Conservation (phyloP, 257 asterid genomes). For the Solanum sparsipilum region DNA sequence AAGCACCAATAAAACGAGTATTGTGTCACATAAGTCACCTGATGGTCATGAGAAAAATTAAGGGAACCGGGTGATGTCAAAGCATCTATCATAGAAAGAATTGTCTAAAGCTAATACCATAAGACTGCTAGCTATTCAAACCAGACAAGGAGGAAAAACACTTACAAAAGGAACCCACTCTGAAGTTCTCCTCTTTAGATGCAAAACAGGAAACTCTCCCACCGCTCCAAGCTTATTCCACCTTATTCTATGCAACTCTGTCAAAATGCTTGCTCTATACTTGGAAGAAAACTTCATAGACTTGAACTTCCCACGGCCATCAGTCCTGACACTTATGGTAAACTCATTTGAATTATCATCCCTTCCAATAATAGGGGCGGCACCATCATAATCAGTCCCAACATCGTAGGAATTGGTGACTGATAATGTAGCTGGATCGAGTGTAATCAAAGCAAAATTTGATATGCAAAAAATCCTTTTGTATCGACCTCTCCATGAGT, state of each 20-base stretch:
- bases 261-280: conserved; percentile 76
- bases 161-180: conserved; percentile 89
- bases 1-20: not conserved
- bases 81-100: not conserved
- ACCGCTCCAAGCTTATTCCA: conserved; percentile 61
- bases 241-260: conserved; percentile 80
- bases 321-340: conserved; percentile 73
- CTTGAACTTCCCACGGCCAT: conserved; percentile 91
- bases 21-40: not conserved
- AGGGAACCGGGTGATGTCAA: not conserved
- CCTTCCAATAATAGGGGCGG: conserved; percentile 75
- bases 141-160: conserved; percentile 6
- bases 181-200: conserved; percentile 64
- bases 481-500: conserved; percentile 98
- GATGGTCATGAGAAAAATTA: not conserved
- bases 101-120: not conserved
- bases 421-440: conserved; percentile 69
- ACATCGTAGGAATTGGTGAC: conserved; percentile 89
- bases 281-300: conserved; percentile 68
- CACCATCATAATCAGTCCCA: conserved; percentile 74
- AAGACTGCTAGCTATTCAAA: not conserved
- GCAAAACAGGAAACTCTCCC: conserved; percentile 79
- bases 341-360: conserved; percentile 78
- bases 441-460: conserved; percentile 42
- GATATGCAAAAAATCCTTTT: conserved; percentile 85